Conservation (phyloP, 2,329 filamentous ascomycete species). For the Penicillium occitanis region DNA sequence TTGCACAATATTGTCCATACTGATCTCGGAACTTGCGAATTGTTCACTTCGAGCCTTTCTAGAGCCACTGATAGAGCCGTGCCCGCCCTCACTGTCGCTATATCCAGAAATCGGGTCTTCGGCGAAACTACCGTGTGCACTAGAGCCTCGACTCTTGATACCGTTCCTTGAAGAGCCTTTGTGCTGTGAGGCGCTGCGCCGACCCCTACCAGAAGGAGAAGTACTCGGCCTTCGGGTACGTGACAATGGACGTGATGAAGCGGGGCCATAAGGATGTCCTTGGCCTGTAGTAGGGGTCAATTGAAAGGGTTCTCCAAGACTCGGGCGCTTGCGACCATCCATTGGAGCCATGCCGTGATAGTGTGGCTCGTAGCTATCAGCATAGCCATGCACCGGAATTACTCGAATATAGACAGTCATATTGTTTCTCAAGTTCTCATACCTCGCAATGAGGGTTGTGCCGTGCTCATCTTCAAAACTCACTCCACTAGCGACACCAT, state of each 20-base stretch:
- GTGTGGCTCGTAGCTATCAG: conserved; percentile 45
- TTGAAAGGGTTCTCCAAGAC: conserved; percentile 63
- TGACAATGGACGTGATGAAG: conserved; percentile 67
- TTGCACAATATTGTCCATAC: conserved; percentile 96
- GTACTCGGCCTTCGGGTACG: conserved; percentile 74
- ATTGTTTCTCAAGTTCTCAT: conserved; percentile 90
- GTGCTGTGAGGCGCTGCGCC: conserved; percentile 76
- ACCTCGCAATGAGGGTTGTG: conserved; percentile 88
- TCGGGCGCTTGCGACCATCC: conserved; percentile 56
- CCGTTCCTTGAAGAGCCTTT: conserved; percentile 67
- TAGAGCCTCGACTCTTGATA: conserved; percentile 66
- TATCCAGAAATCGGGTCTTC: conserved; percentile 75
- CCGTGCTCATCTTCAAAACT: conserved; percentile 91
- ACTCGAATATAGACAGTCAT: conserved; percentile 93
- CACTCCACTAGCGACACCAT: conserved; percentile 75
- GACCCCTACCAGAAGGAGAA: conserved; percentile 70
- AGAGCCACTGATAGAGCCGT: conserved; percentile 68
- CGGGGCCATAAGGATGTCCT: conserved; percentile 57
- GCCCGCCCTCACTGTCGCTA: conserved; percentile 82
- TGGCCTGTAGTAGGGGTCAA: conserved; percentile 57
- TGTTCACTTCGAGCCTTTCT: conserved; percentile 78
- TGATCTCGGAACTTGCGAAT: conserved; percentile 93
- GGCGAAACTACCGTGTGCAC: conserved; percentile 57
- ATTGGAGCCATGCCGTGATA: conserved; percentile 52
- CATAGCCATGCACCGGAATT: conserved; percentile 60